Percentiles rank a stretch among this genome's conserved stretches.
Evolutionary conservation across 2,329 filamentous ascomycete genomes (phyloP).

Genomic region (Ophiocordyceps camponoti-leonardi): DNA sequence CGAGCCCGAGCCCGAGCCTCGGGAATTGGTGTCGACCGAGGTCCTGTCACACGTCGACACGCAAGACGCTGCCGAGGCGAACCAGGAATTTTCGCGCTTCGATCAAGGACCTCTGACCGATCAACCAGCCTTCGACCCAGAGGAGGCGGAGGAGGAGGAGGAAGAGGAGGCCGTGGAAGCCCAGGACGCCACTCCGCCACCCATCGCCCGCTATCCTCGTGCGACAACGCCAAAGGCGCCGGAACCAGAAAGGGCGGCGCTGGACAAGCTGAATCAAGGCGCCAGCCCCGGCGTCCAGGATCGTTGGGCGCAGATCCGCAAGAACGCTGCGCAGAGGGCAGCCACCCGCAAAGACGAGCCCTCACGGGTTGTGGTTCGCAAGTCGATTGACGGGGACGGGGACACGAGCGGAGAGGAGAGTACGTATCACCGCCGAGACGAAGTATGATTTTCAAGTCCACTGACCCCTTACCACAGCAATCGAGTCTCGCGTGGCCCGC

Average conservation of each 20-base stretch:
- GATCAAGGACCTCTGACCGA: slow-evolving; percentile 80
- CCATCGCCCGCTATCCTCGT: slow-evolving; percentile 26
- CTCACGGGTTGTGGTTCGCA: slow-evolving; percentile 33
- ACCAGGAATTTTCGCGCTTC: slow-evolving; percentile 48
- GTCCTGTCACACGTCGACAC: slow-evolving; percentile 42
- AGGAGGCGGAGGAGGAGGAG: slow-evolving; percentile 31
- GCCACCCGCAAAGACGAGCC: slow-evolving; percentile 49
- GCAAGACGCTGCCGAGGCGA: slow-evolving; percentile 39
- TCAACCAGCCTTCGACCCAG: slow-evolving; percentile 67
- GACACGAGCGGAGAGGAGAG: slow-evolving; percentile 94
- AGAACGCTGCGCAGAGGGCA: slow-evolving; percentile 78
- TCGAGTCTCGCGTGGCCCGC: slow-evolving; percentile 87
- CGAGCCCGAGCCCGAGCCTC: neutral
- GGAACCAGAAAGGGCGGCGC: slow-evolving; percentile 9
- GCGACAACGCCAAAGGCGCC: slow-evolving; percentile 8
- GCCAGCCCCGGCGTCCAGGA: slow-evolving; percentile 35
- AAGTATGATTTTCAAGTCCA: neutral
- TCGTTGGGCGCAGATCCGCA: slow-evolving; percentile 89
- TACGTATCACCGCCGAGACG: slow-evolving; percentile 30
- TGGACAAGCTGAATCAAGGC: slow-evolving; percentile 17
- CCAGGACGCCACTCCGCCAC: slow-evolving; percentile 32
- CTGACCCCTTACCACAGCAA: slow-evolving; percentile 39
- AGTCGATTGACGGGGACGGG: slow-evolving; percentile 50
- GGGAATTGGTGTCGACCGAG: slow-evolving; percentile 8
- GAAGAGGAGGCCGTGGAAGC: slow-evolving; percentile 28